Evolutionary conservation across 495 filamentous ascomycete genomes (phyloP).

Genomic region (Beverwykella pulmonaria): DNA sequence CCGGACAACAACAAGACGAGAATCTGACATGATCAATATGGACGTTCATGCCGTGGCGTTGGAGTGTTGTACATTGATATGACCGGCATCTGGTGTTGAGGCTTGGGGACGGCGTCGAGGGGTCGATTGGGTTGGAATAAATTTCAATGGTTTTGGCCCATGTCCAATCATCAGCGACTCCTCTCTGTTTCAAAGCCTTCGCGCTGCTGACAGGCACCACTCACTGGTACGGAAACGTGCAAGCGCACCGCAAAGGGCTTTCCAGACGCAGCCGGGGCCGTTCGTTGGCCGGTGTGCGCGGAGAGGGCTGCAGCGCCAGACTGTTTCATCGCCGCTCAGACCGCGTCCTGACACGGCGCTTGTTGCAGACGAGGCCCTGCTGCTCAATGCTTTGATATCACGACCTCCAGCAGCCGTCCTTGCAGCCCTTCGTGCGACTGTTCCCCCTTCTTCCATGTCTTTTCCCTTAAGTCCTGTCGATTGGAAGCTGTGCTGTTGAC

Average conservation of each 20-base stretch:
- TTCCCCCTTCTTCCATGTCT: slow-evolving; percentile 28
- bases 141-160: background rate
- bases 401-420: slow-evolving; percentile 31
- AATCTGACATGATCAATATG: slow-evolving; percentile 15
- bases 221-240: too few species aligned
- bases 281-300: background rate
- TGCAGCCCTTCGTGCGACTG: slow-evolving; percentile 36
- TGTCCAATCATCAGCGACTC: background rate
- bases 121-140: slow-evolving; percentile 6
- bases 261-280: slow-evolving; percentile 2
- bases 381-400: slow-evolving; percentile 32
- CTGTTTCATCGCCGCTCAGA: slow-evolving; percentile 13
- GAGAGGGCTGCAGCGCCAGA: slow-evolving; percentile 8
- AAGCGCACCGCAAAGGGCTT: background rate
- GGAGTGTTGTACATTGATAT: background rate
- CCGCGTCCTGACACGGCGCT: slow-evolving; percentile 26
- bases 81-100: slow-evolving; percentile 1
- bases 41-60: slow-evolving; percentile 11
- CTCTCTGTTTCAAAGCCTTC: background rate
- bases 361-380: slow-evolving; percentile 34
- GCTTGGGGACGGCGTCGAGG: background rate
- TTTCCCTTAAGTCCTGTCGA: slow-evolving; percentile 30
- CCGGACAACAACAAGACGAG: background rate
- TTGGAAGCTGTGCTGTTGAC: slow-evolving; percentile 40
- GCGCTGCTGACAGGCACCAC: background rate